These are phyloP conservation scores for Hypoxylon perforatum DNA, from an alignment of 495 filamentous ascomycete species.

Conservation along the genomic window DNA sequence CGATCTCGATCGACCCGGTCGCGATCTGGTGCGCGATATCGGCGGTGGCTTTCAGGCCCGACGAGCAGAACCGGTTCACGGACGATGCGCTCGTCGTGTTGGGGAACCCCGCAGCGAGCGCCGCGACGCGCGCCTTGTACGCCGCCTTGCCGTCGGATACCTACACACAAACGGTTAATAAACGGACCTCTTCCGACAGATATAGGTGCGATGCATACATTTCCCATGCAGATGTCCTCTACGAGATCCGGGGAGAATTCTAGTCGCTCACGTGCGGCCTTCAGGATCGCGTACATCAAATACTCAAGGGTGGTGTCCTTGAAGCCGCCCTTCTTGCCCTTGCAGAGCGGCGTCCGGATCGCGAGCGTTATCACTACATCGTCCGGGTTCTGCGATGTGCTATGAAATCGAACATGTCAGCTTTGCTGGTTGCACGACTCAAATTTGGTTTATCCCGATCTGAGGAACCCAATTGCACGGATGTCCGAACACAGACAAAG, in stretches of 20 bases:
- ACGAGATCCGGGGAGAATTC: constrained; percentile 84
- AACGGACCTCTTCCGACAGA: not conserved
- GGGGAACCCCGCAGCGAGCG: constrained; percentile 92
- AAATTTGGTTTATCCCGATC: not conserved
- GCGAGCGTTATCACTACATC: constrained; percentile 94
- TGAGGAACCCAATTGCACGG: not conserved
- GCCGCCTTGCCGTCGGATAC: constrained; percentile 87
- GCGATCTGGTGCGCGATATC: constrained; percentile 92
- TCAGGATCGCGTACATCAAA: constrained; percentile 79
- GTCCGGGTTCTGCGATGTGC: constrained; percentile 93
- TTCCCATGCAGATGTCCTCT: constrained; percentile 93
- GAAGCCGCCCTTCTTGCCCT: constrained; percentile 85
- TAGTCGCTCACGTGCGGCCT: constrained; percentile 78
- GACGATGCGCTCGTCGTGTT: constrained; percentile 83
- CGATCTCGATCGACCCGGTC: constrained; percentile 82
- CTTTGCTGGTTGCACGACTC: no score
- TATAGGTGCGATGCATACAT: constrained; percentile 66
- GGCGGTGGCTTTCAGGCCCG: constrained; percentile 92
- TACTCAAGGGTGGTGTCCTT: constrained; percentile 95
- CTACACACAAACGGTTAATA: constrained; percentile 52
- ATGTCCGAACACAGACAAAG: not conserved
- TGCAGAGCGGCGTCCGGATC: constrained; percentile 80
- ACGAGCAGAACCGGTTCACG: constrained; percentile 96
- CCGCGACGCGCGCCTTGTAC: constrained; percentile 88
- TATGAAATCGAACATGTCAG: constrained; percentile 49